Conservation (phyloP, 2,329 filamentous ascomycete genomes). For the Phialophora macrospora region DNA sequence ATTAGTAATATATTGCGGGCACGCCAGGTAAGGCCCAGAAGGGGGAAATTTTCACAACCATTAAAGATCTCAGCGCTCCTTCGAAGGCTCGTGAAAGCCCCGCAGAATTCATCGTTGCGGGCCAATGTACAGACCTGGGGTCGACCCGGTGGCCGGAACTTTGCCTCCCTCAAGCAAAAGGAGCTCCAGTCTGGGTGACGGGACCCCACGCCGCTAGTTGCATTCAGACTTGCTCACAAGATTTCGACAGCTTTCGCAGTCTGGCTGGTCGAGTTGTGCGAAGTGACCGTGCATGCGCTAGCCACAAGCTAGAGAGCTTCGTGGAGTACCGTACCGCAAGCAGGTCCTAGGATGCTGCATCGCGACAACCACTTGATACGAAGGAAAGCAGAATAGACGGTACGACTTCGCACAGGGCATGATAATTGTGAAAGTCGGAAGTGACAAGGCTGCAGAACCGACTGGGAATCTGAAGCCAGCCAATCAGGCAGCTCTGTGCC, state of each 20-base stretch:
- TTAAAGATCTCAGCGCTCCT: too few species aligned
- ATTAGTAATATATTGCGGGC: not conserved
- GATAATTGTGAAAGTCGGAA: not conserved
- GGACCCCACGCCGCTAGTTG: not conserved
- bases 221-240: not conserved
- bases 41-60: too few species aligned
- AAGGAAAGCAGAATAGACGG: not conserved
- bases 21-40: not conserved
- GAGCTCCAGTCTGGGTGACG: not conserved
- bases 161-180: not conserved
- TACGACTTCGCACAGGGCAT: not conserved
- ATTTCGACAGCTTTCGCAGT: not conserved
- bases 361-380: not conserved
- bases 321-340: not conserved
- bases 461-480: not conserved
- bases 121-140: not conserved
- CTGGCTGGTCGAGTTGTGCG: not conserved
- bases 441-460: not conserved
- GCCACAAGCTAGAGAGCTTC: not conserved
- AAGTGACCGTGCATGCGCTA: not conserved
- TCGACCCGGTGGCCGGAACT: not conserved
- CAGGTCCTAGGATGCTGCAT: not conserved
- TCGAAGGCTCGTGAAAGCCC: not conserved
- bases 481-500: not conserved
- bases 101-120: not conserved